Base-by-base conservation (phyloP, 1,139 yeast genomes). In the Ogataea hybrid region DNA sequence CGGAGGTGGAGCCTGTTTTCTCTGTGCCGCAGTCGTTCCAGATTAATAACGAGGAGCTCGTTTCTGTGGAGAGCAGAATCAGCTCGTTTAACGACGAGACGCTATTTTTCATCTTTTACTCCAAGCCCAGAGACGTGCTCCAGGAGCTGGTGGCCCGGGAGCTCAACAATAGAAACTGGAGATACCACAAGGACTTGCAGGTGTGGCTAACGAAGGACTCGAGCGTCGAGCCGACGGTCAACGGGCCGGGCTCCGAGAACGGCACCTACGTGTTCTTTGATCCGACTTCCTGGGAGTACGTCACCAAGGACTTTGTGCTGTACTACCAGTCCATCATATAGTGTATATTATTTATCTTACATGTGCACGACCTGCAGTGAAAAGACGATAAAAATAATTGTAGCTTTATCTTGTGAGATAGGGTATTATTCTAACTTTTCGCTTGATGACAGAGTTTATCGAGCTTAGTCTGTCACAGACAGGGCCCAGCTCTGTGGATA, bases 201-300 rank as follows among this genome's bases (percentile, higher is more conserved):
- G 89, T 94, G 37, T 94, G 98, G 98, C 70, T 94, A 47, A 92
- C 98, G 12, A 94, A 92, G 64, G 97, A 90, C 58, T 87, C 96
- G 30, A 78, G 81, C 56, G 81, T 84, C 49, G 97, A 92, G 61
- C 97, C 97, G 0, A 78, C 87, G 12, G 84, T 83, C 53, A 89
- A 88, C 43, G 79, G 88, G 23, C 84, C 82, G 41, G 86, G 85
- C 50, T 89, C 92, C 38, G 98, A 94, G 65, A 79, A 92, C 50
- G 97, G 98, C 2, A 84, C 90, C n/a, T 94, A 92, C 62, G 84
- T 90, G 35, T 92, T 94, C 63, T 94, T 94, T 62, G 98, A 94
- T 59, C 97, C 97, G 5, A 88, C 84, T 52, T 79, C 85, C 48
- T 94, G 99, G 99, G 96, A 88, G 57, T 87, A 88, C 66, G 89